Base-by-base conservation (phyloP, 108 stramenopile genomes). In the Cyclotella baltica region DNA sequence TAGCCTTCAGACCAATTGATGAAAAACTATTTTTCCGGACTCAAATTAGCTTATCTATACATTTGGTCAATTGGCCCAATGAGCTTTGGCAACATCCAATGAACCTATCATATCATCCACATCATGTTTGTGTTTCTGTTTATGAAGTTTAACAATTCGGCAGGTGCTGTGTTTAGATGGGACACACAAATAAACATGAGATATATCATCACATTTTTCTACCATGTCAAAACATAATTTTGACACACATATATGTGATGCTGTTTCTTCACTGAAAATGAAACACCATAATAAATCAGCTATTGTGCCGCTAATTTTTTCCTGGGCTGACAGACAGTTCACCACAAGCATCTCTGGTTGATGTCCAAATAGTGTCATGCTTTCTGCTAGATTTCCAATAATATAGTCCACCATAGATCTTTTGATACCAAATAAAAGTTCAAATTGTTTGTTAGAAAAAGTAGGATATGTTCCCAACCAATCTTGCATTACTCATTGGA, bases 1-100 rank as follows among this genome's bases (percentile, higher is more conserved):
- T 48, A 20, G 57, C 73, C 51, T 81, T 69, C 28, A 81, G 36
- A 3, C 48, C 75, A 51, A 77, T 70, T 40, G 76, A 48, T 1
- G 72, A 27, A 8, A 27, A 16, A 3, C 51, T 37, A 15, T 77
- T 63, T 20, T 77, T 76, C 20, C 76, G n/a, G n/a, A 75, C 58
- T 55, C 4, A 28, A 31, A 76, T 23, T 57, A 47, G 10, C 81
- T 76, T 3, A 64, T 29, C 70, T 22, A 64, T 16, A 62, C 75
- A 23, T 20, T 58, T 38, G 70, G 70, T 36, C 70, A 71, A 43
- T 71, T 71, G 3, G 23, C 66, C 46, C 66, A 67, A 50, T 11
- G 15, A 29, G 50, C 66, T 30, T 67, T 36, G 40, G 46, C 50
- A 16, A 47, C 46, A 48, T 67, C 66, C 22, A 67, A 46, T 9